These are phyloP conservation scores for Heliamphora exappendiculata DNA, from an alignment of 148 eudicot genomes.

Conservation along the genomic window DNA sequence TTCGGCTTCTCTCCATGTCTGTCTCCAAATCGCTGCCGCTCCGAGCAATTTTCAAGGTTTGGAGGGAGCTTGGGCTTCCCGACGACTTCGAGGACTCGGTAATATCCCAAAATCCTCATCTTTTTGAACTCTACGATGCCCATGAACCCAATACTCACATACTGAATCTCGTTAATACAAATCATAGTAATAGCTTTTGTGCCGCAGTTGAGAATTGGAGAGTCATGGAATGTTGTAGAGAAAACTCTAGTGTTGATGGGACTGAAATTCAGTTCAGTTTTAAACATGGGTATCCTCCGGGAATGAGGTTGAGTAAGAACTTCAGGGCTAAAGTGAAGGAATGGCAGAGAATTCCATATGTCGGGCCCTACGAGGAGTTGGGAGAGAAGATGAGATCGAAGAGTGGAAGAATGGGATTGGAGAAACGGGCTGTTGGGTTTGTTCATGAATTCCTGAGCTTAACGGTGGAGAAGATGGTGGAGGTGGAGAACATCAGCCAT, in stretches of 20 bases:
- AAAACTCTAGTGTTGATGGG: constrained; percentile 49
- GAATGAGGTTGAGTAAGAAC: constrained; percentile 69
- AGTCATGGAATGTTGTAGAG: constrained; percentile 68
- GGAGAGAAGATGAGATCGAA: constrained; percentile 44
- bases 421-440: constrained; percentile 84
- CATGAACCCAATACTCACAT: constrained; percentile 74
- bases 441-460: constrained; percentile 92
- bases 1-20: constrained; percentile 66
- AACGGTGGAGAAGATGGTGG: constrained; percentile 91
- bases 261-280: constrained; percentile 60
- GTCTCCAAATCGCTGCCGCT: constrained; percentile 50
- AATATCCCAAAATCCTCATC: constrained; percentile 38
- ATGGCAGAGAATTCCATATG: constrained; percentile 68
- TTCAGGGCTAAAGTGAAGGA: constrained; percentile 71
- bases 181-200: constrained; percentile 32
- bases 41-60: constrained; percentile 76
- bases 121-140: constrained; percentile 55
- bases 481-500: constrained; percentile 95
- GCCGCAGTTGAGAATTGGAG: constrained; percentile 83
- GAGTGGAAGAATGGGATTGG: constrained; percentile 42
- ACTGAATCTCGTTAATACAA: constrained; percentile 39
- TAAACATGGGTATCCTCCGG: constrained; percentile 79
- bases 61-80: constrained; percentile 85
- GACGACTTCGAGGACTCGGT: constrained; percentile 90
- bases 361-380: constrained; percentile 69